A percentile compares a stretch with the other conserved stretches of the same genome.
Conservation (phyloP, 768 basidiomycete species). For the Boletellus sp. region DNA sequence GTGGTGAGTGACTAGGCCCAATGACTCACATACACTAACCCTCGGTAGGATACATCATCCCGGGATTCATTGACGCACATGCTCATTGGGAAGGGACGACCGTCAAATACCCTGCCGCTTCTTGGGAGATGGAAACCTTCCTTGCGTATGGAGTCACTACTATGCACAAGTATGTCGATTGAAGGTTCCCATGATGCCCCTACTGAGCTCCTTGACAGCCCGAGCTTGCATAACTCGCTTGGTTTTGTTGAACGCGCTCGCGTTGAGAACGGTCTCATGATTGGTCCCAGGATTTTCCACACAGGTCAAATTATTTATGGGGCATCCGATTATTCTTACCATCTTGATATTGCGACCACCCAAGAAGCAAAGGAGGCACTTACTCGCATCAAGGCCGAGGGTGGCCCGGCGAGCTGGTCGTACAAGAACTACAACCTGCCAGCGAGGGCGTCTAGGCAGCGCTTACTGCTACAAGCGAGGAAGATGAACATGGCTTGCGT, state of each 20-base stretch:
- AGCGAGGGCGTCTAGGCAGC: slow-evolving; percentile 63
- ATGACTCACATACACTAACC: slow-evolving; percentile 1
- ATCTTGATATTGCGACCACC: slow-evolving; percentile 61
- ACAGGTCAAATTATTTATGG: slow-evolving; percentile 57
- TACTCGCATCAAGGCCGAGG: slow-evolving; percentile 66
- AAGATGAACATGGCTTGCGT: slow-evolving; percentile 68
- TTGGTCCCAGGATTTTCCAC: slow-evolving; percentile 72
- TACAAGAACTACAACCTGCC: slow-evolving; percentile 80
- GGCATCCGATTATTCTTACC: slow-evolving; percentile 47
- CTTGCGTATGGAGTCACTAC: slow-evolving; percentile 75
- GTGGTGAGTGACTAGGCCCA: slow-evolving; percentile 43
- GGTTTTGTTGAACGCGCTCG: slow-evolving; percentile 65
- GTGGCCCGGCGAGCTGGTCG: slow-evolving; percentile 64
- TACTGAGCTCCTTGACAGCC: slow-evolving; percentile 36
- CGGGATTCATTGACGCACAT: slow-evolving; percentile 75
- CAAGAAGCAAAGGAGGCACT: slow-evolving; percentile 65
- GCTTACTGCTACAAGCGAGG: slow-evolving; percentile 56
- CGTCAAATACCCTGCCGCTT: slow-evolving; percentile 54
- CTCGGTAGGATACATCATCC: slow-evolving; percentile 55
- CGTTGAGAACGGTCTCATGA: slow-evolving; percentile 62
- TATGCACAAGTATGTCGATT: slow-evolving; percentile 58
- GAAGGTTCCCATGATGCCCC: not conserved
- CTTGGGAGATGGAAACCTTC: slow-evolving; percentile 75
- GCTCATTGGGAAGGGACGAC: slow-evolving; percentile 66
- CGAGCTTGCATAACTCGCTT: slow-evolving; percentile 58